These are phyloP conservation scores for Pseudonectria buxi DNA, from an alignment of 2,329 filamentous ascomycete genomes.

Conservation along the genomic window DNA sequence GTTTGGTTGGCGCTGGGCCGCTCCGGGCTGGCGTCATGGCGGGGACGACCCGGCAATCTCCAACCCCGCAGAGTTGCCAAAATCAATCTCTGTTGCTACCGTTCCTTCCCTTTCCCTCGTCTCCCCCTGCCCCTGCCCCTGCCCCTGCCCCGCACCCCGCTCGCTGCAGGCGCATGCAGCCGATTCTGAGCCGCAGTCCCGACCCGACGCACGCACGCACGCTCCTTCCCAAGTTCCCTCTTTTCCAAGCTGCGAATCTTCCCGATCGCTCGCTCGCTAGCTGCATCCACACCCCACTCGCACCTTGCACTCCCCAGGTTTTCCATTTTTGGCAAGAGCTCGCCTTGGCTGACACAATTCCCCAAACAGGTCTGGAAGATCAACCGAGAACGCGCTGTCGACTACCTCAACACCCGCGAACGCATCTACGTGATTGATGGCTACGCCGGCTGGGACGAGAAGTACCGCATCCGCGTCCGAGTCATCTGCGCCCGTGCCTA, in stretches of 20 bases:
- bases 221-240: slow-evolving; percentile 10
- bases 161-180: no score
- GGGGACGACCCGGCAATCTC: slow-evolving; percentile 18
- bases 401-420: slow-evolving; percentile 98
- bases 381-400: slow-evolving; percentile 96
- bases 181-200: no score
- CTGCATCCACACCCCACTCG: slow-evolving; percentile 9
- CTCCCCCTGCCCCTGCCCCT: neutral
- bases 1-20: slow-evolving; percentile 13
- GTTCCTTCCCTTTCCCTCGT: no score
- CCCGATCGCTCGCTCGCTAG: slow-evolving; percentile 12
- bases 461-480: slow-evolving; percentile 94
- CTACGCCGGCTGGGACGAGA: slow-evolving; percentile 96
- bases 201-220: slow-evolving; percentile 4
- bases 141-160: slow-evolving; percentile 1
- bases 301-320: slow-evolving; percentile 2
- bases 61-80: slow-evolving; percentile 17
- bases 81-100: no score
- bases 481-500: slow-evolving; percentile 98
- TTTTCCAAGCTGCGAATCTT: slow-evolving; percentile 16
- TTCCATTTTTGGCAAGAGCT: slow-evolving; percentile 1
- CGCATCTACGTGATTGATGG: slow-evolving; percentile 98
- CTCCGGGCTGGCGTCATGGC: slow-evolving; percentile 20
- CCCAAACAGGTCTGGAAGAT: slow-evolving; percentile 86
- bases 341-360: slow-evolving; percentile 20